Base-by-base conservation (phyloP, 202 grass and related monocot species). In the Hordeum pubiflorum region DNA sequence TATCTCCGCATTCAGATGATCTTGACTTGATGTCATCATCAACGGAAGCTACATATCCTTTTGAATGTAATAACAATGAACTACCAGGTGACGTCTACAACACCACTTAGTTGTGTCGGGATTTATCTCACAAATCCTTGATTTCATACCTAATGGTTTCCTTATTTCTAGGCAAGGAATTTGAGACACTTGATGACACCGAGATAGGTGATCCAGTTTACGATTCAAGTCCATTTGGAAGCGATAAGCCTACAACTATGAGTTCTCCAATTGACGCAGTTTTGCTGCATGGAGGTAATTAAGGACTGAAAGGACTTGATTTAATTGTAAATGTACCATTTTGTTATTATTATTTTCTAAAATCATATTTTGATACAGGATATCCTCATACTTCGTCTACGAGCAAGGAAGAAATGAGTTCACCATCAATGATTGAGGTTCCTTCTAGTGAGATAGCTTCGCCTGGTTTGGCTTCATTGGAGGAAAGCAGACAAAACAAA, bases 201-300 rank as follows among this genome's bases (percentile, higher is more conserved):
- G 64, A 75, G 27, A 66, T 84, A 32, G 75, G 67, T 63, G 91
- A 94, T 75, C 93, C 90, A 41, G 58, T 97, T 58, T 89, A 97
- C 40, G 88, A 97, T 91, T 84, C 84, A 72, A 97, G 90, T 87
- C 93, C 86, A 65, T 87, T 75, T 4, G 79, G 81, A 84, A 87
- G 80, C 2, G 81, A 89, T 79, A 91, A 74, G 69, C 65, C 88
- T 21, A 24, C 64, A 26, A 77, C 76, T 37, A 81, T 77, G 77
- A 63, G 77, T 81, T 86, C 79, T 65, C 39, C 72, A 69, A 65
- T 89, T 70, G 88, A 83, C 38, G 84, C 44, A 83, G 27, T 72
- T 76, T 58, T 89, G 38, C 44, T 81, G 34, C 76, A 76, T 71
- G 71, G 65, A 87, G 86, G 93, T 93, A 91, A 89, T 10, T 29